These are phyloP conservation scores for Nephelium lappaceum DNA, from an alignment of 345 rosid genomes.

Conservation along the genomic window DNA sequence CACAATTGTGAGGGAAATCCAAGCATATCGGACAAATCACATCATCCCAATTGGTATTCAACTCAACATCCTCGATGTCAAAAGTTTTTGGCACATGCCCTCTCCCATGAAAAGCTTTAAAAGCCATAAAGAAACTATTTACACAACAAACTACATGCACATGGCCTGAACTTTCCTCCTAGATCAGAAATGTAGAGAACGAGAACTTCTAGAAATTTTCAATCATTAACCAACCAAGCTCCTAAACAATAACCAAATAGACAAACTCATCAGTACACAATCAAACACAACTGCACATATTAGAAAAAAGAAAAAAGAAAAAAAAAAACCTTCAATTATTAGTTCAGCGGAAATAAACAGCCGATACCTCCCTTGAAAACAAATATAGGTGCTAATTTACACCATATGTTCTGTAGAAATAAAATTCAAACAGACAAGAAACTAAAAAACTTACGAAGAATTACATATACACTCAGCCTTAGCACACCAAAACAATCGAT, in stretches of 20 bases:
- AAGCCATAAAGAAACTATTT: slow-evolving; percentile 43
- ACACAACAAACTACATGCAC: slow-evolving; percentile 29
- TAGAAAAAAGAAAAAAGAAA: not conserved
- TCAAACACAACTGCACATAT: slow-evolving; percentile 14
- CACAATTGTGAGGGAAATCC: slow-evolving; percentile 88
- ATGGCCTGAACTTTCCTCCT: slow-evolving; percentile 18
- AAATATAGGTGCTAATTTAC: not conserved
- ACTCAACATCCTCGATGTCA: slow-evolving; percentile 48
- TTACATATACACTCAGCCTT: not conserved
- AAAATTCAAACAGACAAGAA: not conserved
- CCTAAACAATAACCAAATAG: slow-evolving; percentile 9
- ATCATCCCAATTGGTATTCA: slow-evolving; percentile 69
- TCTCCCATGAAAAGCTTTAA: slow-evolving; percentile 40
- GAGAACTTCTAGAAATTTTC: not conserved
- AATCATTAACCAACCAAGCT: slow-evolving; percentile 14
- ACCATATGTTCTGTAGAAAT: not conserved
- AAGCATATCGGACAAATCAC: slow-evolving; percentile 91
- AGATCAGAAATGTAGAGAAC: slow-evolving; percentile 11
- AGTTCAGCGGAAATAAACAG: not conserved
- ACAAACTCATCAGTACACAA: slow-evolving; percentile 17
- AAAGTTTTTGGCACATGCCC: slow-evolving; percentile 30
- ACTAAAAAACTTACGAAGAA: not conserved
- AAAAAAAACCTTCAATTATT: not conserved
- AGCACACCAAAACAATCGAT: not conserved
- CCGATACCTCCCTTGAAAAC: not conserved